phyloP scores from a whole-genome alignment of 2,329 filamentous ascomycete species.

The Periconia digitata region DNA sequence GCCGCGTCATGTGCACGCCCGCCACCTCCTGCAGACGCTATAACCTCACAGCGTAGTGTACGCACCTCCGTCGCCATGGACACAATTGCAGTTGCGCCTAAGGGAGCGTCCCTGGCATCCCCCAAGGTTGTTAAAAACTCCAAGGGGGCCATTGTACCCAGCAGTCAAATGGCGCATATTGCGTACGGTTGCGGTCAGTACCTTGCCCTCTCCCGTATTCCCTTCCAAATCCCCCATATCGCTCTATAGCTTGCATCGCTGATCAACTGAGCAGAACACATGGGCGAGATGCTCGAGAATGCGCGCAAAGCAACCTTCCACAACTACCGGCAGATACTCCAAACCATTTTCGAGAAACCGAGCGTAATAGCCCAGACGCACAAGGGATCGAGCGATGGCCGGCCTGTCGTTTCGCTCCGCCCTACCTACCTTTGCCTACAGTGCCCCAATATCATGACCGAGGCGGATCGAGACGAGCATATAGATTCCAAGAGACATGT shows the following conservation, averaged over 20 bases:
- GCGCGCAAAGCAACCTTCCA: slow-evolving; percentile 69
- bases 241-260: slow-evolving; percentile 12
- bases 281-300: slow-evolving; percentile 68
- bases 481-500: slow-evolving; percentile 69
- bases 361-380: slow-evolving; percentile 67
- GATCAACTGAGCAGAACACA: slow-evolving; percentile 61
- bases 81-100: slow-evolving; percentile 43
- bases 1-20: slow-evolving; percentile 23
- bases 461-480: slow-evolving; percentile 67
- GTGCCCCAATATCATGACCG: slow-evolving; percentile 68
- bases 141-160: slow-evolving; percentile 43
- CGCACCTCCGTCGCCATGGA: slow-evolving; percentile 32
- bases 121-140: slow-evolving; percentile 49
- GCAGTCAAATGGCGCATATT: slow-evolving; percentile 44
- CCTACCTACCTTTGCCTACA: slow-evolving; percentile 63
- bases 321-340: slow-evolving; percentile 72
- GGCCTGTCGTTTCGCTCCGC: slow-evolving; percentile 55
- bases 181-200: slow-evolving; percentile 47
- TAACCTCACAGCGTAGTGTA: neutral
- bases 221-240: neutral
- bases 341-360: slow-evolving; percentile 68
- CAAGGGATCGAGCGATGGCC: slow-evolving; percentile 54
- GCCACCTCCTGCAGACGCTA: slow-evolving; percentile 1
- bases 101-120: slow-evolving; percentile 43
- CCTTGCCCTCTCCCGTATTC: neutral